Evolutionary conservation across 2,329 filamentous ascomycete genomes (phyloP), one percentile per base, ranked within the genome.

Genomic region (Fusarium citri): DNA sequence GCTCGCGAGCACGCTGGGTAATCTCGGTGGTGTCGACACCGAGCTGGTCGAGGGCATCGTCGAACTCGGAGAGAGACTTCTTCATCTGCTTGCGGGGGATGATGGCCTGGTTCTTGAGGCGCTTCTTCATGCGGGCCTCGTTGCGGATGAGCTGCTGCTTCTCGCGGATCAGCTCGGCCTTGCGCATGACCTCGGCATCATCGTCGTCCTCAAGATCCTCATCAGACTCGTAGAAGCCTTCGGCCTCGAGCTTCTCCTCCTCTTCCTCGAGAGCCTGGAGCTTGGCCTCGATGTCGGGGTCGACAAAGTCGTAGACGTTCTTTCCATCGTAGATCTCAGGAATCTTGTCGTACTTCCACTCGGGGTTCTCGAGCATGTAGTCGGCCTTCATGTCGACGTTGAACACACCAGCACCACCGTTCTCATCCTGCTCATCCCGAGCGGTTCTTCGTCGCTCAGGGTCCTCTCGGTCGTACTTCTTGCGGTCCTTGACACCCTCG

Each of bases 301-400:
- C 96, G 77, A 99, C 90, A 80, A 93, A 99, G 82, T 99, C 96
- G 83, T 95, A 96, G 61, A 99, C 93, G 80, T 99, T 99, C 87
- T 95, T 94, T 81, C 96, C 96, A 78, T 98, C 91, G 80, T 94
- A 92, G 50, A 98, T 87, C 82, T 99, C 96, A 31, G 96, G 96
- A 58, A 98, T 92, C 82, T 92, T 94, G 84, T 99, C 97, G 79
- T 97, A 89, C 81, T 97, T 97, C 96, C 96, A 98, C 62, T 96
- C 94, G 43, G 92, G 89, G 78, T 98, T 89, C 69, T 92, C 93
- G 68, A 98, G 89, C 18, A 94, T 82, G 80, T 97, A 99, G 77
- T 96, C 92, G 78, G 93, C 89, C 80, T 93, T 92, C 76, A 98
- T 87, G 78, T 99, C 94, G 75, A 98, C 90, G 80, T 94, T 98